Evolutionary conservation across 2,329 filamentous ascomycete species (phyloP).

Genomic region (Ophiostoma perfectum): DNA sequence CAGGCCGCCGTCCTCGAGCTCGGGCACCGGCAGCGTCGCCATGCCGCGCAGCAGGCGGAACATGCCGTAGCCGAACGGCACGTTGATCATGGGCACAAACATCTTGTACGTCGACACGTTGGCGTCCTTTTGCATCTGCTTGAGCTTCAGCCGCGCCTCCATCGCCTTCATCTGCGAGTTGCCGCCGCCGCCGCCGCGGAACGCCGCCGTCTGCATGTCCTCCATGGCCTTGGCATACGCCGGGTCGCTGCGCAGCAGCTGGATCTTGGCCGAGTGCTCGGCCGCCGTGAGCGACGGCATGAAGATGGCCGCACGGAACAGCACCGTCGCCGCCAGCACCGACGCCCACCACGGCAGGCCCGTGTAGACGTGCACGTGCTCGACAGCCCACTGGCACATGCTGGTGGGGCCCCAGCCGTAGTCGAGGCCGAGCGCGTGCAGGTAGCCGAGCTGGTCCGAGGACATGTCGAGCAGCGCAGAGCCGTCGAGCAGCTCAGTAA

Average conservation of each 20-base stretch:
- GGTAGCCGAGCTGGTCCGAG: slow-evolving; percentile 70
- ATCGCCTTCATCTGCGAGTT: slow-evolving; percentile 45
- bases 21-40: slow-evolving; percentile 72
- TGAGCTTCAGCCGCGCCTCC: slow-evolving; percentile 43
- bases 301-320: slow-evolving; percentile 61
- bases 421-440: slow-evolving; percentile 76
- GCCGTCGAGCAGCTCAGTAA: slow-evolving; percentile 33
- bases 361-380: slow-evolving; percentile 71
- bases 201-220: slow-evolving; percentile 36
- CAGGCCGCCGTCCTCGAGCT: slow-evolving; percentile 62
- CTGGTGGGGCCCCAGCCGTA: slow-evolving; percentile 78
- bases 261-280: slow-evolving; percentile 58
- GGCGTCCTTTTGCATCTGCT: slow-evolving; percentile 45
- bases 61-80: slow-evolving; percentile 71
- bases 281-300: slow-evolving; percentile 58
- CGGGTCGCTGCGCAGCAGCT: slow-evolving; percentile 38
- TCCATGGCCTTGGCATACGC: slow-evolving; percentile 48
- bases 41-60: slow-evolving; percentile 74
- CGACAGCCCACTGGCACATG: slow-evolving; percentile 67
- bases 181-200: slow-evolving; percentile 29
- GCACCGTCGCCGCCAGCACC: slow-evolving; percentile 59
- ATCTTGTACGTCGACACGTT: slow-evolving; percentile 50
- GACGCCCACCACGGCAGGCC: slow-evolving; percentile 79
- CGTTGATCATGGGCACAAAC: slow-evolving; percentile 50
- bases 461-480: slow-evolving; percentile 54